Conservation (phyloP, 345 rosid genomes). For the Hibiscus tridactylites region DNA sequence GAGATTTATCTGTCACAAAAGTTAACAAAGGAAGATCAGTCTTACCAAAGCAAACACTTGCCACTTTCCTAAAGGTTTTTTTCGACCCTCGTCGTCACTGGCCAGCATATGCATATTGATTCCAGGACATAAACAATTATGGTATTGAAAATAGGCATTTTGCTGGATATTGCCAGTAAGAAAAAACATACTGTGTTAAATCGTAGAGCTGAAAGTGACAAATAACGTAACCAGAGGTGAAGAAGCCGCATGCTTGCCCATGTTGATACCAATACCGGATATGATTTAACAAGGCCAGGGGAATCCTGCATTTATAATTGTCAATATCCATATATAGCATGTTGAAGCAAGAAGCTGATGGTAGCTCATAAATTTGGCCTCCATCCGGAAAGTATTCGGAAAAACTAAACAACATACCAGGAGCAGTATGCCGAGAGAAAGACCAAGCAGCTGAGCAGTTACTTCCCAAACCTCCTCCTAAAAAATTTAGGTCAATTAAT, state of each 20-base stretch:
- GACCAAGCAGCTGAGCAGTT: slow-evolving; percentile 86
- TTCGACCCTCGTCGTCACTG: background rate
- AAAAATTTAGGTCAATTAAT: slow-evolving; percentile 12
- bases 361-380: background rate
- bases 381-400: background rate
- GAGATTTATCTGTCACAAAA: slow-evolving; percentile 61
- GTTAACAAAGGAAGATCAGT: background rate
- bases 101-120: background rate
- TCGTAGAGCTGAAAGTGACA: slow-evolving; percentile 60
- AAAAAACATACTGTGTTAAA: slow-evolving; percentile 42
- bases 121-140: background rate
- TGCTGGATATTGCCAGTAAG: background rate
- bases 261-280: slow-evolving; percentile 53
- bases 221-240: slow-evolving; percentile 88
- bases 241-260: slow-evolving; percentile 71
- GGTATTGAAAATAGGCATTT: background rate
- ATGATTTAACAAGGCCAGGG: slow-evolving; percentile 71
- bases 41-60: background rate
- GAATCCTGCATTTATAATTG: slow-evolving; percentile 58
- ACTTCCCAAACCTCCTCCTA: slow-evolving; percentile 99
- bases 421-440: slow-evolving; percentile 71
- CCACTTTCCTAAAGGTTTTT: background rate
- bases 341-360: slow-evolving; percentile 3
- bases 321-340: slow-evolving; percentile 11
- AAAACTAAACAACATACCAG: slow-evolving; percentile 38